Evolutionary conservation across 2,329 filamentous ascomycete species (phyloP).

Genomic region (Xylariaceae sp.): DNA sequence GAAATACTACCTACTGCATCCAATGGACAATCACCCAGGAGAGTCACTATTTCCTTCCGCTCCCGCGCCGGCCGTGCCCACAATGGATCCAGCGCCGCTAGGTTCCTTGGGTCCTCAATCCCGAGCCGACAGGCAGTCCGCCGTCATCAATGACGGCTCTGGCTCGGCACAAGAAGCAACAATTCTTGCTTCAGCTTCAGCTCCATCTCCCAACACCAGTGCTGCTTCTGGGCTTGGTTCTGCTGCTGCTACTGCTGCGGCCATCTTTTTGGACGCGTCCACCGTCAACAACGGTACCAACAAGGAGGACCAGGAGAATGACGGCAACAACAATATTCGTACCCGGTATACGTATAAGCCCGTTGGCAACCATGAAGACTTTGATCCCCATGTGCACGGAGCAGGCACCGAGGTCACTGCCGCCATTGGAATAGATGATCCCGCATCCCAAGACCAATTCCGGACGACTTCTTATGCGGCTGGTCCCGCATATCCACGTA

Average conservation of each 20-base stretch:
- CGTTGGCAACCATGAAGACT: no score
- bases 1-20: neutral
- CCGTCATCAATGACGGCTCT: constrained; percentile 21
- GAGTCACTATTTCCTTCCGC: constrained; percentile 5
- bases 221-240: no score
- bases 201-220: neutral
- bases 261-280: neutral
- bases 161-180: neutral
- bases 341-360: no score
- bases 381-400: no score
- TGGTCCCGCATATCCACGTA: constrained; percentile 9
- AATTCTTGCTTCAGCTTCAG: neutral
- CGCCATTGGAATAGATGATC: neutral
- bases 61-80: constrained; percentile 4
- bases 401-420: no score
- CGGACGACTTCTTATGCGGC: constrained; percentile 21
- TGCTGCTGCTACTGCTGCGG: neutral
- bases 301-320: constrained; percentile 3
- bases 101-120: constrained; percentile 30
- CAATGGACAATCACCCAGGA: constrained; percentile 2
- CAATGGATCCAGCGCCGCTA: constrained; percentile 29
- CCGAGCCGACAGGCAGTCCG: constrained; percentile 25
- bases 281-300: neutral
- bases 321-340: neutral
- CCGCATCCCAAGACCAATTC: constrained; percentile 4